Base-by-base conservation (phyloP, 345 rosid species). In the Gossypium turneri region DNA sequence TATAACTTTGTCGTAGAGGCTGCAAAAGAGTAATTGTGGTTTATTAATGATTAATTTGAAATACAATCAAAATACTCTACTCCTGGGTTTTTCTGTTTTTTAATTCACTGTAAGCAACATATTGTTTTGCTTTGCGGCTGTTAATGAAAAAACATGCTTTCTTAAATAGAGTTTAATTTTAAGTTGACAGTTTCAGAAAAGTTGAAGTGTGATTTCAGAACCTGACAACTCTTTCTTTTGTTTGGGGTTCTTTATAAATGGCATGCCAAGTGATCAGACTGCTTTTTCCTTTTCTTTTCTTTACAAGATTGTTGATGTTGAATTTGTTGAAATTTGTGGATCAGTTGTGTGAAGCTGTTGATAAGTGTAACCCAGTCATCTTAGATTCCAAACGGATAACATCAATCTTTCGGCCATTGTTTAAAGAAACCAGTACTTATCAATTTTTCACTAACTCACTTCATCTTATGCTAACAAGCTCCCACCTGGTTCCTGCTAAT, bases 101-200 rank as follows among this genome's bases (percentile, higher is more conserved):
- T 0, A 44, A 12, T 43, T 43, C 12, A n/a, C 6, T 20, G 51
- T 20, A n/a, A 45, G 70, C 51, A 19, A 58, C 38, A 44, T 44
- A 0, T 22, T 59, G 44, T 72, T 58, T 20, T 59, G 56, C 45
- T 73, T 73, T 59, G 58, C 55, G 44, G 67, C 56, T 59, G 22
- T 58, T 41, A 15, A 44, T 12, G 52, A 48, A 73, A 52, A 59
- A 45, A 60, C 45, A 58, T 73, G 75, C 15, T 15, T 59, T 59
- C 47, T 60, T 15, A 44, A 73, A 57, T 66, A 44, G 70, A 44
- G 70, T 34, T 34, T 34, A 34, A 34, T 34, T 34, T 4, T 4
- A 34, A 34, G 38, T 34, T 34, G 38, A 34, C 38, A 44, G 70
- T 34, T 34, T 34, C 7, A 5, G 41, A 34, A 63, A 74, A 73